Conservation (phyloP, 768 basidiomycete genomes). For the Lactifluus pinguis region DNA sequence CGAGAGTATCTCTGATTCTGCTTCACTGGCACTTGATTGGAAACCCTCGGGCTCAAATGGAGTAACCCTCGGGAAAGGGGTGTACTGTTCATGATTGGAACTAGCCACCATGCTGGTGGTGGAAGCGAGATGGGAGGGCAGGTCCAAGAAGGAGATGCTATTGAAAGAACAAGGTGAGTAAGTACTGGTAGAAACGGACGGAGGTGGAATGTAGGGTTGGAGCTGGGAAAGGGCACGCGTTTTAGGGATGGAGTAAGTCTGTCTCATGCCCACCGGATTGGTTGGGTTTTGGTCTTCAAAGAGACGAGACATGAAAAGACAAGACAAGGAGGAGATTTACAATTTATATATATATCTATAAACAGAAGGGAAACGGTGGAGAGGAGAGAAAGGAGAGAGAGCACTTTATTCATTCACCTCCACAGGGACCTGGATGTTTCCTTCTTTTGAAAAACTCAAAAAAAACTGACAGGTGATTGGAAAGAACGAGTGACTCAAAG, state of each 20-base stretch:
- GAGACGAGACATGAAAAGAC: neutral
- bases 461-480: too few relatives aligned
- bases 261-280: conserved; percentile 11
- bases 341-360: conserved; percentile 2
- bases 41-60: conserved; percentile 49
- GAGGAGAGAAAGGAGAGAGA: neutral
- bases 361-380: neutral
- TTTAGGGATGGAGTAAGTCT: conserved; percentile 2
- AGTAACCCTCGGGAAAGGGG: conserved; percentile 44
- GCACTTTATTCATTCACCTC: conserved; percentile 6
- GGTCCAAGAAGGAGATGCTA: conserved; percentile 22
- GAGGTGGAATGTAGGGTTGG: conserved; percentile 24
- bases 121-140: conserved; percentile 12
- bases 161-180: conserved; percentile 24
- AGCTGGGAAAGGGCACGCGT: conserved; percentile 17
- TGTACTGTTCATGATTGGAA: conserved; percentile 44
- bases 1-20: conserved; percentile 67
- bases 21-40: conserved; percentile 68
- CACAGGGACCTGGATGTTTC: neutral
- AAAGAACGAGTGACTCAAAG: too few relatives aligned
- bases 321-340: neutral
- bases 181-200: conserved; percentile 25
- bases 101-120: conserved; percentile 45
- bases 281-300: neutral
- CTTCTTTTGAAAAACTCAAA: too few relatives aligned